These are phyloP conservation scores for Mycena polygramma DNA, from an alignment of 768 basidiomycete species.

Conservation along the genomic window DNA sequence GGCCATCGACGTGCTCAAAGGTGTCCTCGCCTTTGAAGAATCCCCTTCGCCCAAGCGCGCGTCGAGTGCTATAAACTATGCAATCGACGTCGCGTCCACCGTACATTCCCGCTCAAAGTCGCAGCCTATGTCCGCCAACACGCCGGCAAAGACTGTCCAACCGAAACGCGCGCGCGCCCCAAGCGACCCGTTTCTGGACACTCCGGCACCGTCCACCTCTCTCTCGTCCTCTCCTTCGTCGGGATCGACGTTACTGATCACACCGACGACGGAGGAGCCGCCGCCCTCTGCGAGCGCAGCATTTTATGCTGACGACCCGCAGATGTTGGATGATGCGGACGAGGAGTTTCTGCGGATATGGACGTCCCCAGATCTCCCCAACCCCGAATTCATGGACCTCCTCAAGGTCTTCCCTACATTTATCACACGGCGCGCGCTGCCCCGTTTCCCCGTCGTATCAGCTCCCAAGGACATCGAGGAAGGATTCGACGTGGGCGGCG, in stretches of 20 bases:
- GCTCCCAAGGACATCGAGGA: slow-evolving; percentile 73
- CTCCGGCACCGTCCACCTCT: slow-evolving; percentile 70
- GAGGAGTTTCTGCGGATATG: slow-evolving; percentile 79
- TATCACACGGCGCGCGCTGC: slow-evolving; percentile 75
- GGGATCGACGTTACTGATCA: slow-evolving; percentile 48
- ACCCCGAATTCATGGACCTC: slow-evolving; percentile 79
- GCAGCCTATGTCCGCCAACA: slow-evolving; percentile 61
- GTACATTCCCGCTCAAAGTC: slow-evolving; percentile 70
- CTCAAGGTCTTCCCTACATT: slow-evolving; percentile 84
- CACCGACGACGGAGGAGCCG: slow-evolving; percentile 17
- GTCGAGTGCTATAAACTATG: slow-evolving; percentile 39
- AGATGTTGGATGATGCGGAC: slow-evolving; percentile 44
- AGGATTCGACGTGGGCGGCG: slow-evolving; percentile 68
- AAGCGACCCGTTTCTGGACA: slow-evolving; percentile 85
- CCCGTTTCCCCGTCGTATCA: slow-evolving; percentile 70
- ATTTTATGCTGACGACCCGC: slow-evolving; percentile 39
- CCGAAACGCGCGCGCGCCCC: slow-evolving; percentile 79
- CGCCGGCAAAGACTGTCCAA: slow-evolving; percentile 58
- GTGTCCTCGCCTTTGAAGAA: slow-evolving; percentile 86
- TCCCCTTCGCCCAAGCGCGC: slow-evolving; percentile 55
- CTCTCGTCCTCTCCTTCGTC: slow-evolving; percentile 65
- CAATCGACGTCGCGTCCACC: slow-evolving; percentile 49
- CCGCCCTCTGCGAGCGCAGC: slow-evolving; percentile 18
- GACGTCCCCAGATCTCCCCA: slow-evolving; percentile 83
- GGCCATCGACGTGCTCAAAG: slow-evolving; percentile 91